Base-by-base conservation (phyloP, 441 rosid species). In the Adansonia gregorii region DNA sequence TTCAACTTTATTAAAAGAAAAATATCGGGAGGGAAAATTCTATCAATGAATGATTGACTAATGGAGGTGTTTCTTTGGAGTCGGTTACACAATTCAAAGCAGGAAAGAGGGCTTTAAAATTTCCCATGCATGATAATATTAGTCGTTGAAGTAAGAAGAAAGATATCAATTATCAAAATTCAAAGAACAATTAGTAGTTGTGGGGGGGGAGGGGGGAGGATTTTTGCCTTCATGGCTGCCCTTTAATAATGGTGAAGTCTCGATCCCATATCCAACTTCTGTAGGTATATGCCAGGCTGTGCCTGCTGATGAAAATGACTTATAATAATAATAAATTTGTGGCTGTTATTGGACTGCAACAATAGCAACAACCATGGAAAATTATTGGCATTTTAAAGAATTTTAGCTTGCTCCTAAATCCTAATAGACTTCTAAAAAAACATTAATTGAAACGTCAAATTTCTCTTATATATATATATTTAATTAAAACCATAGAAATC, bases 251-350 rank as follows among this genome's bases (percentile, higher is more conserved):
- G 60, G 46, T 43, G 7, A 3, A 12, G 60, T 70, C 22, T 49
- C 74, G 14, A 27, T 49, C 20, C 2, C 20, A 12, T 20, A 69
- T 69, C 20, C 17, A 69, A 46, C 58, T 69, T 46, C 39, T 69
- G 55, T 48, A 49, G 48, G 48, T 22, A 69, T 69, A 11, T 22
- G 73, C 52, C 52, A 67, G 71, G 27, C 70, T 66, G 70, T 39
- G 51, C 51, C 70, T 66, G 39, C 39, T 4, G 10, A 63, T 63
- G 71, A 67, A 41, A 67, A 67, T 67, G 52, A 24, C 41, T 11
- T 61, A 3, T 35, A 35, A 35, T 35, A 35, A 35, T 3, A 35
- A 35, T 35, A 35, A 35, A 35, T 35, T 35, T 35, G 39, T 35
- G 39, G 39, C 39, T 35, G 39, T 35, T 35, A 35, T 35, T 35